phyloP scores from a whole-genome alignment of 2,329 filamentous ascomycete genomes.

The Xylariaceae sp. region DNA sequence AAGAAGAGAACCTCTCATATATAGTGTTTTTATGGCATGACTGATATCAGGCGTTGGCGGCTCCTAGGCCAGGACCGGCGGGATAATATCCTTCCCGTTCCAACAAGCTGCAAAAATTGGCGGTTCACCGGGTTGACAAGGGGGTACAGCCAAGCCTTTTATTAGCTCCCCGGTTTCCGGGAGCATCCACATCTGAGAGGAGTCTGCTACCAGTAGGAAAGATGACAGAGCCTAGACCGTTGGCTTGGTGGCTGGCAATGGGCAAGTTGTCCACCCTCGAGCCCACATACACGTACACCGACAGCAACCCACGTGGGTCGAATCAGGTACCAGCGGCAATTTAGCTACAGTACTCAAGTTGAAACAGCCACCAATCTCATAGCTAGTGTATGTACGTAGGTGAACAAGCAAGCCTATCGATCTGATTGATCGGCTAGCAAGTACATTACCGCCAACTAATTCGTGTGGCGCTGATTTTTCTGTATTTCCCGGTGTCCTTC shows the following conservation, averaged over 20 bases:
- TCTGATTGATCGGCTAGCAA: neutral
- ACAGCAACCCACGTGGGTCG: conserved; percentile 25
- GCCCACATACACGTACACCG: conserved; percentile 2
- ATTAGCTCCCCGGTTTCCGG: conserved; percentile 5
- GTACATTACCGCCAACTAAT: neutral
- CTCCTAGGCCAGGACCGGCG: neutral
- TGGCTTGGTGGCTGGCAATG: neutral
- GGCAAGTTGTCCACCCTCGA: conserved; percentile 6
- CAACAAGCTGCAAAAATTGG: no score
- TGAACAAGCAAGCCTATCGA: conserved; percentile 2
- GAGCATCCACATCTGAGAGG: neutral
- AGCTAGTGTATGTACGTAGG: conserved; percentile 6
- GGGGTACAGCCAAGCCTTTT: no score
- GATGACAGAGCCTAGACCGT: conserved; percentile 5
- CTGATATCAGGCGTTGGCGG: neutral
- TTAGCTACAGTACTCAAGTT: conserved; percentile 1
- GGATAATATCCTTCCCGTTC: conserved; percentile 12
- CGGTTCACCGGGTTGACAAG: no score
- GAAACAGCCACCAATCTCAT: conserved; percentile 20
- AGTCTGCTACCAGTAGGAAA: conserved; percentile 1
- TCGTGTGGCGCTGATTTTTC: neutral
- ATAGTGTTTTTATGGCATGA: no score
- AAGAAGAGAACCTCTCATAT: no score
- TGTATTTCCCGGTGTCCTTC: neutral
- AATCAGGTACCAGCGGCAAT: conserved; percentile 21